Percentiles rank a stretch among this genome's conserved stretches.
These are phyloP conservation scores for Buxus sempervirens DNA, from an alignment of 164 flowering plant species.

Conservation along the genomic window DNA sequence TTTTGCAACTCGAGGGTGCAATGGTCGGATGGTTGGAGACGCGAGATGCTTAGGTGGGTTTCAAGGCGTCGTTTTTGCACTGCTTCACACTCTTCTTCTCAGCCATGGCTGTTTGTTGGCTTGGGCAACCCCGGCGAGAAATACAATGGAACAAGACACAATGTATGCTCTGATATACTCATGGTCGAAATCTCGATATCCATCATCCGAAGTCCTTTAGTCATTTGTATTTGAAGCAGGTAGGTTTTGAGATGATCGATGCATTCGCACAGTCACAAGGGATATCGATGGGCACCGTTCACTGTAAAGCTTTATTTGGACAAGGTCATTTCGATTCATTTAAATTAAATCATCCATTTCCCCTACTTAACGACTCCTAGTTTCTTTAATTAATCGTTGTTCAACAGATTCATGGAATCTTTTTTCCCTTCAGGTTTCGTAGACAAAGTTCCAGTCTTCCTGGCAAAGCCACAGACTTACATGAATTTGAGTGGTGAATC, in stretches of 20 bases:
- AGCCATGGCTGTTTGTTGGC: conserved; percentile 93
- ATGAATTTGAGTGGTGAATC: conserved; percentile 98
- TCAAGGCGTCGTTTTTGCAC: conserved; percentile 46
- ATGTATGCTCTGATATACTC: conserved; percentile 31
- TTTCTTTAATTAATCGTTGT: too few species aligned
- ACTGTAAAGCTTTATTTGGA: conserved; percentile 87
- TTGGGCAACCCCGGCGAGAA: conserved; percentile 95
- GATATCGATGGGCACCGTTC: conserved; percentile 52
- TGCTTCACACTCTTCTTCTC: conserved; percentile 16
- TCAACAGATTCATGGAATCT: too few species aligned
- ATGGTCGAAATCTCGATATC: neutral
- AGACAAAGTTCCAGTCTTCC: conserved; percentile 64
- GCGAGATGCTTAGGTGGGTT: conserved; percentile 31
- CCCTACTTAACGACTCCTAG: too few species aligned
- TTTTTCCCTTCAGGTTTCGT: conserved; percentile 63
- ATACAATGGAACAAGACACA: conserved; percentile 83
- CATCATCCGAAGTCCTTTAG: neutral
- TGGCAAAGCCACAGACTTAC: conserved; percentile 96
- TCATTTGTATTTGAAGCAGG: conserved; percentile 34
- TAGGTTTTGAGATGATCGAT: conserved; percentile 90
- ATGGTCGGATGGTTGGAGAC: neutral
- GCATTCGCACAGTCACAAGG: conserved; percentile 70
- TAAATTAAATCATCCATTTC: too few species aligned
- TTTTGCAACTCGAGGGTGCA: too few species aligned
- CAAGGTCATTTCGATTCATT: conserved; percentile 42